phyloP scores from a whole-genome alignment of 352 stramenopile genomes.

The Phytophthora foliorum region DNA sequence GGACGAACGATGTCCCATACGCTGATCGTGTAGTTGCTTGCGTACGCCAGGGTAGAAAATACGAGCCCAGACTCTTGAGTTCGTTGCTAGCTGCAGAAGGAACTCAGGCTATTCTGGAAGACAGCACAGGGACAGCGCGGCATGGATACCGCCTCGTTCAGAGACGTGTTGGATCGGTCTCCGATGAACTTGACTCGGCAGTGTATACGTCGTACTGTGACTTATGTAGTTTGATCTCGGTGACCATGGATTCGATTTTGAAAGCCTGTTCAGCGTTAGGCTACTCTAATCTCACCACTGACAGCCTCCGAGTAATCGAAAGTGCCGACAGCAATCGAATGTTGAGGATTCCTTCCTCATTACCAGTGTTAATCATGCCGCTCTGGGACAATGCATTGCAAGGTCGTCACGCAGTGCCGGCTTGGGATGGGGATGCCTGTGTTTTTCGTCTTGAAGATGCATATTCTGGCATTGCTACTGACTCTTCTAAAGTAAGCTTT shows the following conservation, averaged over 20 bases:
- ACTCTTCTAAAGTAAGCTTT: slow-evolving; percentile 3
- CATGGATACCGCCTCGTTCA: slow-evolving; percentile 45
- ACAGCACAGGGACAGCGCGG: slow-evolving; percentile 16
- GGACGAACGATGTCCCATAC: slow-evolving; percentile 59
- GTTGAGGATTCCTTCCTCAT: slow-evolving; percentile 16
- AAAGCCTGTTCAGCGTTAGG: slow-evolving; percentile 21
- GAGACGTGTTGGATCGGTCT: not conserved
- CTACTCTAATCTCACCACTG: slow-evolving; percentile 32
- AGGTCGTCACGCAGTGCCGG: slow-evolving; percentile 14
- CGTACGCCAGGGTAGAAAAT: slow-evolving; percentile 28
- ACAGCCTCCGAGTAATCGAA: slow-evolving; percentile 23
- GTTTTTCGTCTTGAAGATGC: slow-evolving; percentile 23
- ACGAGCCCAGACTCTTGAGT: slow-evolving; percentile 33
- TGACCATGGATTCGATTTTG: slow-evolving; percentile 32
- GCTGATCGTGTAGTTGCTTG: slow-evolving; percentile 54
- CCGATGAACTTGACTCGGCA: slow-evolving; percentile 14
- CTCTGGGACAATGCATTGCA: slow-evolving; percentile 21
- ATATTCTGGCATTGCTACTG: not conserved
- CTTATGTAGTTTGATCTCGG: slow-evolving; percentile 26
- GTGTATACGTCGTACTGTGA: too few relatives aligned
- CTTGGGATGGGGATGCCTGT: slow-evolving; percentile 43
- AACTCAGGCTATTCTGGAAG: slow-evolving; percentile 20
- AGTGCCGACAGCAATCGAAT: slow-evolving; percentile 18
- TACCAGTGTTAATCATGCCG: slow-evolving; percentile 28
- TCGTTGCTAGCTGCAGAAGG: slow-evolving; percentile 40